Evolutionary conservation across 2,329 filamentous ascomycete species (phyloP).

Genomic region (Colletotrichum neosansevieriae): DNA sequence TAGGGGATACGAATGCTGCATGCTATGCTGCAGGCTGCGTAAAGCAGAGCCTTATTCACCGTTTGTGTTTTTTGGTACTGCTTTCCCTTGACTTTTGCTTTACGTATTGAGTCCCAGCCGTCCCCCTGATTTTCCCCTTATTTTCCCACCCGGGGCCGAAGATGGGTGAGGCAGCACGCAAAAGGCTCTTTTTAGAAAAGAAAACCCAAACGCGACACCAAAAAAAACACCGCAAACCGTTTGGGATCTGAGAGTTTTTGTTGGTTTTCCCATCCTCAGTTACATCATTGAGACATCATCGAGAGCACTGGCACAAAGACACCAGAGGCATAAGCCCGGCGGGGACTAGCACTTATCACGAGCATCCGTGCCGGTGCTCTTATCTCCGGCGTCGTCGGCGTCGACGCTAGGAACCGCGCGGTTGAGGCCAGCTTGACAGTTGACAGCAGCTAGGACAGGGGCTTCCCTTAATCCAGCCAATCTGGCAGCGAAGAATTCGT

Average conservation of each 20-base stretch:
- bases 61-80: not conserved
- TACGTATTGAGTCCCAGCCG: constrained; percentile 6
- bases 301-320: constrained; percentile 23
- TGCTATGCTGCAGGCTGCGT: too few species aligned
- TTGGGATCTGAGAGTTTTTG: not conserved
- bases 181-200: too few species aligned
- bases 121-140: not conserved
- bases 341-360: not conserved
- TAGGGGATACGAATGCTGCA: too few species aligned
- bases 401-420: constrained; percentile 2
- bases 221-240: not conserved
- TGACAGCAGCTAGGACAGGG: constrained; percentile 1
- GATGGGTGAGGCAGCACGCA: not conserved
- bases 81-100: constrained; percentile 11
- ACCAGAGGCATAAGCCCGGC: constrained; percentile 6
- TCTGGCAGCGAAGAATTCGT: constrained; percentile 9
- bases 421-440: not conserved
- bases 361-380: constrained; percentile 2
- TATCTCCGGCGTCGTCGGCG: constrained; percentile 11
- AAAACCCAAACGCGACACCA: not conserved
- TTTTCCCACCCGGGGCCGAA: not conserved
- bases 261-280: not conserved
- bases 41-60: too few species aligned
- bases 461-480: not conserved
- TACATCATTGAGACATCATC: constrained; percentile 39